phyloP scores from a whole-genome alignment of 83 land plant genomes.

The Diphasiastrum complanatum region DNA sequence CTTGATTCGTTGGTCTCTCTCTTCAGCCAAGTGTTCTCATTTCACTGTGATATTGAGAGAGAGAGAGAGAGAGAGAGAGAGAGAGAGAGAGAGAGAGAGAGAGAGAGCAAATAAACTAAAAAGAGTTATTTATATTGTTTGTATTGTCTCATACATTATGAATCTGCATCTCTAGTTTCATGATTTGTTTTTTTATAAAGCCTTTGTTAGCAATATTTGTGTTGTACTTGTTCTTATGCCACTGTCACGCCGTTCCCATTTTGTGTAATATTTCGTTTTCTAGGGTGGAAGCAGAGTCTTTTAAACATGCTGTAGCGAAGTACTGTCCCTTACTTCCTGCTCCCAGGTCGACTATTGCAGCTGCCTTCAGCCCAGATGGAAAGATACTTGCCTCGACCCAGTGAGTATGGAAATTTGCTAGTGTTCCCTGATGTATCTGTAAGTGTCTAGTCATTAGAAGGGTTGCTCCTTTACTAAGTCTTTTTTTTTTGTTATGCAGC shows the following conservation, averaged over 20 bases:
- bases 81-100: too few species aligned
- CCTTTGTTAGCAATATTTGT: too few species aligned
- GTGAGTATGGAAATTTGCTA: slow-evolving; percentile 38
- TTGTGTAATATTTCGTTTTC: neutral
- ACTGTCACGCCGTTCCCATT: neutral
- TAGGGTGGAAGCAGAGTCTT: slow-evolving; percentile 88
- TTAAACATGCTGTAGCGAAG: slow-evolving; percentile 63
- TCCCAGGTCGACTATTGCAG: slow-evolving; percentile 95
- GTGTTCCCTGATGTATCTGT: neutral
- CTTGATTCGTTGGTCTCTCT: slow-evolving; percentile 54
- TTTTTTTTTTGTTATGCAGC: slow-evolving; percentile 36
- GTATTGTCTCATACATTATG: too few species aligned
- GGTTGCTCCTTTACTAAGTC: neutral
- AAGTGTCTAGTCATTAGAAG: neutral
- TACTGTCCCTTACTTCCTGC: slow-evolving; percentile 87
- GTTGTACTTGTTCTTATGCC: too few species aligned
- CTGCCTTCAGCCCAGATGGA: slow-evolving; percentile 95
- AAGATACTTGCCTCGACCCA: slow-evolving; percentile 86
- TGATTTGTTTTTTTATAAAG: too few species aligned
- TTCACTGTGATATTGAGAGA: too few species aligned
- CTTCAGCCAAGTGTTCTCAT: neutral
- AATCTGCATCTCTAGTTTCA: too few species aligned
- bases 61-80: too few species aligned
- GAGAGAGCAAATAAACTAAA: too few species aligned
- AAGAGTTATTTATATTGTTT: too few species aligned